phyloP scores from a whole-genome alignment of 225 moss, liverwort and hornwort genomes.

The Polytrichum commune region DNA sequence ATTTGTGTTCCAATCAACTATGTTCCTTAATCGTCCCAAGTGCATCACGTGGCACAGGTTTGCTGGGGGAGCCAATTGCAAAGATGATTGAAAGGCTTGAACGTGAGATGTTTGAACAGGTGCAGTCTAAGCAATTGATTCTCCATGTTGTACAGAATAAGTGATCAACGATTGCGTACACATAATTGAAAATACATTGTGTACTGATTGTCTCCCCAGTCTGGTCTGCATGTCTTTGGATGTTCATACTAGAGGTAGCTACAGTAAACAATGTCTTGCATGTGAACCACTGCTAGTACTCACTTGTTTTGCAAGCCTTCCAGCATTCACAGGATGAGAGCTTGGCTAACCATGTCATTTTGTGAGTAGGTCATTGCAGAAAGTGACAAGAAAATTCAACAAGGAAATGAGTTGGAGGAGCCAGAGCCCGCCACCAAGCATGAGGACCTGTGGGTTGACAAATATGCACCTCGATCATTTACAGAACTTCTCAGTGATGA shows the following conservation, averaged over 20 bases:
- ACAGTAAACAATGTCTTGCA: too few species aligned
- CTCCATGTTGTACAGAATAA: background rate
- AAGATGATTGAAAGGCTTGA: slow-evolving; percentile 74
- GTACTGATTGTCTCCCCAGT: background rate
- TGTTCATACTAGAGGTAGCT: too few species aligned
- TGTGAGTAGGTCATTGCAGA: slow-evolving; percentile 56
- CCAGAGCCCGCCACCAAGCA: slow-evolving; percentile 26
- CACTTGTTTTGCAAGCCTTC: too few species aligned
- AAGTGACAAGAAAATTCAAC: slow-evolving; percentile 34
- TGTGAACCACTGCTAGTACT: too few species aligned
- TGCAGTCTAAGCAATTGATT: slow-evolving; percentile 14
- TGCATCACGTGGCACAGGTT: slow-evolving; percentile 38
- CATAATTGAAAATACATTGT: background rate
- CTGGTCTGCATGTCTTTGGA: too few species aligned
- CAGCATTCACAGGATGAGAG: background rate
- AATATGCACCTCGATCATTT: slow-evolving; percentile 82
- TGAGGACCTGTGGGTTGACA: slow-evolving; percentile 95
- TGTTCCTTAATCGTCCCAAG: slow-evolving; percentile 10
- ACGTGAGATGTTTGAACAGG: slow-evolving; percentile 68
- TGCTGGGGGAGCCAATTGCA: slow-evolving; percentile 72
- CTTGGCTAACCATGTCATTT: slow-evolving; percentile 1
- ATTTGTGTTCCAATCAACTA: too few species aligned
- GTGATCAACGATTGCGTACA: background rate
- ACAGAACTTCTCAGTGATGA: slow-evolving; percentile 96
- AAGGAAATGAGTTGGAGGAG: slow-evolving; percentile 25